Percentiles rank a stretch among this genome's conserved stretches.
phyloP scores from a whole-genome alignment of 2,329 filamentous ascomycete genomes.

The Monosporascus sp. region DNA sequence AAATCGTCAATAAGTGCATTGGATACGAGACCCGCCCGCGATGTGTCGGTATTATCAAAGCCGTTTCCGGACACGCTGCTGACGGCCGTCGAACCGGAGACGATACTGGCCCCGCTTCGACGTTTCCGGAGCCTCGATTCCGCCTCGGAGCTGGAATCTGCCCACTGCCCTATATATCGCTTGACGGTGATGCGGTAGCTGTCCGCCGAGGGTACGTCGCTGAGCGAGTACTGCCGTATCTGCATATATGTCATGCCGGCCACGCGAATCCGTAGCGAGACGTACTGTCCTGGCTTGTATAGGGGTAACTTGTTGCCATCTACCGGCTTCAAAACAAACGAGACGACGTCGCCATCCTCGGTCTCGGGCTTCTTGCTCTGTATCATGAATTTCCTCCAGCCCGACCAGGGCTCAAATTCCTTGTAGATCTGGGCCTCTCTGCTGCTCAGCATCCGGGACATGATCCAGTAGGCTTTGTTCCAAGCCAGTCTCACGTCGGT shows the following conservation, averaged over 20 bases:
- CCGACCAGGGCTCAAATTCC: constrained; percentile 55
- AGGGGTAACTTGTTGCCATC: constrained; percentile 55
- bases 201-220: constrained; percentile 54
- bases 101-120: constrained; percentile 10
- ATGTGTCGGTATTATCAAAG: constrained; percentile 22
- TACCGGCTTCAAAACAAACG: constrained; percentile 62
- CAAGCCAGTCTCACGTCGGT: constrained; percentile 61
- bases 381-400: constrained; percentile 64
- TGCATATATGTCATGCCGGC: constrained; percentile 55
- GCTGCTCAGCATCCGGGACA: constrained; percentile 67
- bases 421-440: constrained; percentile 60
- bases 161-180: constrained; percentile 52
- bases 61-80: constrained; percentile 27
- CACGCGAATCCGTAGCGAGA: constrained; percentile 57
- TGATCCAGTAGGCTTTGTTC: constrained; percentile 66
- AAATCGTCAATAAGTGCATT: constrained; percentile 62
- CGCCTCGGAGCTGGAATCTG: constrained; percentile 15
- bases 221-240: constrained; percentile 68
- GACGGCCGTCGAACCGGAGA: constrained; percentile 24
- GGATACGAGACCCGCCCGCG: constrained; percentile 57
- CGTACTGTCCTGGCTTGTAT: constrained; percentile 68
- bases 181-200: constrained; percentile 70
- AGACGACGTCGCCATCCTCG: constrained; percentile 55
- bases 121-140: constrained; percentile 1
- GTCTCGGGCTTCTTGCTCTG: constrained; percentile 60